Percentiles rank a stretch among this genome's conserved stretches.
These are phyloP conservation scores for Coniochaeta pulveracea DNA, from an alignment of 2,329 filamentous ascomycete species.

Conservation along the genomic window DNA sequence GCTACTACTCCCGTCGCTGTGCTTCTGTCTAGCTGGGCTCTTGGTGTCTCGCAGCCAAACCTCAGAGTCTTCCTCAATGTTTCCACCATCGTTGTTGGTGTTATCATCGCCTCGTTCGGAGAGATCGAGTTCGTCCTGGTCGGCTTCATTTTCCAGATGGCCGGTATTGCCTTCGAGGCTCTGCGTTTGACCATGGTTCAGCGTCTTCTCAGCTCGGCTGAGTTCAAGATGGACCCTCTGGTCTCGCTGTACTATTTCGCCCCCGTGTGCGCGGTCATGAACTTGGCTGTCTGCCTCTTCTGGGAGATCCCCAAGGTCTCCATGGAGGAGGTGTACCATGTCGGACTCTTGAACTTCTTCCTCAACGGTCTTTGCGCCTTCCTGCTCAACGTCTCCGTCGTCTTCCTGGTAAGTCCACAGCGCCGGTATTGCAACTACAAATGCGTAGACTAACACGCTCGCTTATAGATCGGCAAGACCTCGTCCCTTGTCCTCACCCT, in stretches of 20 bases:
- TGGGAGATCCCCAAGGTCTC: conserved; percentile 62
- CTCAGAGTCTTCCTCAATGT: conserved; percentile 85
- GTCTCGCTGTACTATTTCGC: conserved; percentile 88
- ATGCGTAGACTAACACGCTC: not conserved
- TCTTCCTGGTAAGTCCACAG: conserved; percentile 59
- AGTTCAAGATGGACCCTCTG: conserved; percentile 87
- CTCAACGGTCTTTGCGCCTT: conserved; percentile 71
- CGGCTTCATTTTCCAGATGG: conserved; percentile 70
- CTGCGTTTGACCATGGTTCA: conserved; percentile 77
- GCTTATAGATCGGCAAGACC: conserved; percentile 69
- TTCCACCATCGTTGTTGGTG: conserved; percentile 86
- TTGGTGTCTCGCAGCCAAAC: conserved; percentile 76
- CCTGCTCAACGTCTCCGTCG: conserved; percentile 73
- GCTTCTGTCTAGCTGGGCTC: conserved; percentile 76
- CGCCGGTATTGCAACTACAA: not conserved
- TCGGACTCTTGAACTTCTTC: conserved; percentile 63
- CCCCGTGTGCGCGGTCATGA: conserved; percentile 73
- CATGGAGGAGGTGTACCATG: conserved; percentile 59
- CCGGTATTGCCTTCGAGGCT: conserved; percentile 71
- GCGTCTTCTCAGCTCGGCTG: conserved; percentile 66
- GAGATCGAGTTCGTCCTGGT: conserved; percentile 86
- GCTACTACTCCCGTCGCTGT: conserved; percentile 93
- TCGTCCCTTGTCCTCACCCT: conserved; percentile 79
- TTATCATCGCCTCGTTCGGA: conserved; percentile 86
- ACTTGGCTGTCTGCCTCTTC: conserved; percentile 60